Conservation (phyloP, 768 basidiomycete genomes). For the Cubamyces lactineus region DNA sequence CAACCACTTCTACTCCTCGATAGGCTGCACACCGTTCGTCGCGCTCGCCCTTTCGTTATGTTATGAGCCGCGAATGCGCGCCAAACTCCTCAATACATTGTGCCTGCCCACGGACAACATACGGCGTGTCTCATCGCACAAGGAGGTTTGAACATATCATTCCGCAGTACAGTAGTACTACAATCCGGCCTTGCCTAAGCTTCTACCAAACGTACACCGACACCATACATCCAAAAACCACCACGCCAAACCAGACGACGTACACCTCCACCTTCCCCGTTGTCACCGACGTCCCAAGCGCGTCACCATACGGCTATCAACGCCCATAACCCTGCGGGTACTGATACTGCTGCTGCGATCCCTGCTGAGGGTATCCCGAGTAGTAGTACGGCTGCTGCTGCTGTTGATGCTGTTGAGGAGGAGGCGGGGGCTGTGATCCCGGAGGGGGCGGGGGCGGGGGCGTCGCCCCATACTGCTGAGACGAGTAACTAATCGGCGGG, state of each 20-base stretch:
- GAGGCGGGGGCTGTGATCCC: slow-evolving; percentile 1
- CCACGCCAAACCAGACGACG: neutral
- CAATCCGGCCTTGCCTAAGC: too few relatives aligned
- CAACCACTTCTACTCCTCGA: too few relatives aligned
- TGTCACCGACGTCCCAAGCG: neutral
- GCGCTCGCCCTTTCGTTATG: too few relatives aligned
- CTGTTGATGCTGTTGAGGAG: slow-evolving; percentile 18
- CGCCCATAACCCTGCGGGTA: slow-evolving; percentile 25
- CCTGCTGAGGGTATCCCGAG: slow-evolving; percentile 24
- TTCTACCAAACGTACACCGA: too few relatives aligned
- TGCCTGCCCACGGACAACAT: too few relatives aligned
- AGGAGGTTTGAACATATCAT: too few relatives aligned
- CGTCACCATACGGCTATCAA: neutral
- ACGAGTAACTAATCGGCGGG: slow-evolving; percentile 3
- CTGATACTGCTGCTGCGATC: slow-evolving; percentile 29
- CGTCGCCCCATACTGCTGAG: slow-evolving; percentile 10
- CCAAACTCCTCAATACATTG: too few relatives aligned
- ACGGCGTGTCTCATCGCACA: too few relatives aligned
- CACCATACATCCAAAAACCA: too few relatives aligned
- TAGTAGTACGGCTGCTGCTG: slow-evolving; percentile 23
- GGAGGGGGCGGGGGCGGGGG: slow-evolving; percentile 11
- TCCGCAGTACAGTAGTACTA: too few relatives aligned
- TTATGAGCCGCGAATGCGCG: too few relatives aligned
- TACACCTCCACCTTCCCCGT: neutral
- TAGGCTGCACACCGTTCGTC: too few relatives aligned